Evolutionary conservation across 2,329 filamentous ascomycete genomes (phyloP), one percentile per base, ranked within the genome.

Genomic region (Ophiosphaerella narmari): DNA sequence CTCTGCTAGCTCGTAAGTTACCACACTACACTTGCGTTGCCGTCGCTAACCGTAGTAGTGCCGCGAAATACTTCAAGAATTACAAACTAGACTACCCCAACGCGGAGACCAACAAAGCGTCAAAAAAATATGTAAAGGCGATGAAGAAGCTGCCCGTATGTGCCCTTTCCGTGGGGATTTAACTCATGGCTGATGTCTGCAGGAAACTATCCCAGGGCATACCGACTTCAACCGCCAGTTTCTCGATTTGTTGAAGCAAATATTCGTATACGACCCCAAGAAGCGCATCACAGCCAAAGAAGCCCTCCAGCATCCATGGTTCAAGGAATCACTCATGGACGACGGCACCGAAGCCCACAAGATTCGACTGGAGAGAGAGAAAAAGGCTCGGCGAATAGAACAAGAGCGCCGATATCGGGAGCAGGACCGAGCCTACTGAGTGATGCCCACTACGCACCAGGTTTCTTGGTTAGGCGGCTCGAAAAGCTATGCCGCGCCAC

Each of bases 201-300:
- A 87, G 81, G 83, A 86, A 57, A 86, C 84, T 60, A 86, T 87
- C 50, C 83, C 84, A 5, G 75, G 78, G 33, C 81, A 77, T 52
- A 84, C 76, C 31, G 67, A 77, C 16, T 87, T 87, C 73, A 86
- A 87, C 70, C 77, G 78, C 48, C 77, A 82, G 43, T 86, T 87
- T 71, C 78, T 87, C 40, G 84, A 87, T 55, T 75, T 87, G 5
- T 75, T 87, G 5, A 77, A 79, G 52, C 79, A 77, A 58, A 87
- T 87, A 63, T 87, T 87, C 59, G 81, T 87, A 16, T 87, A 87
- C 64, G 84, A 87, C 53, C 85, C 85, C 6, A 85, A 84, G 66
- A 80, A 81, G 58, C 79, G 85, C 21, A 86, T 87, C 58, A 84
- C 83, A 1, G 85, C 85, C 54, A 83, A 86, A 57, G 77, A 86